Conservation (phyloP, 2,329 filamentous ascomycete genomes). For the Nectriaceae sp. region DNA sequence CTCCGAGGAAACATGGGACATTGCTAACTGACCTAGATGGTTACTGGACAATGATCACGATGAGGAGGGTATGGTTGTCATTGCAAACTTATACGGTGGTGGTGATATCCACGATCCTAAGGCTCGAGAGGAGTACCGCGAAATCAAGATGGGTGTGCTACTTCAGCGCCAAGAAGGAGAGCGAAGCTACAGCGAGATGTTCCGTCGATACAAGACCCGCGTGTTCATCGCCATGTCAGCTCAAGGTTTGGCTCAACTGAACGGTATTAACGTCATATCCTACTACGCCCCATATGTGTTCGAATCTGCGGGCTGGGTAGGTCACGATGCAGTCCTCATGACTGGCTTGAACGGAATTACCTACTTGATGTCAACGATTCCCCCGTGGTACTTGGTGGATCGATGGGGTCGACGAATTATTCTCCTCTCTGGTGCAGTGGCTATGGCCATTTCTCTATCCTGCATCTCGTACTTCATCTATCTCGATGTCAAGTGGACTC, state of each 20-base stretch:
- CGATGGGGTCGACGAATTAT: constrained; percentile 87
- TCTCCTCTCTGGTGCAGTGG: constrained; percentile 82
- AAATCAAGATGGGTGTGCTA: constrained; percentile 98
- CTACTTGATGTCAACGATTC: constrained; percentile 89
- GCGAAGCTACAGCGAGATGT: constrained; percentile 91
- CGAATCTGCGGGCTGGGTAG: constrained; percentile 93
- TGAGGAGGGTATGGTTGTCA: constrained; percentile 97
- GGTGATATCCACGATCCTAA: constrained; percentile 93
- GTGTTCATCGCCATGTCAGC: constrained; percentile 99
- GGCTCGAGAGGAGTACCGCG: constrained; percentile 92
- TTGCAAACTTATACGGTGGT: constrained; percentile 94
- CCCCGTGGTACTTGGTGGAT: constrained; percentile 97
- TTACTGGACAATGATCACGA: constrained; percentile 96
- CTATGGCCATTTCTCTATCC: constrained; percentile 87
- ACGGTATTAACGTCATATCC: constrained; percentile 99
- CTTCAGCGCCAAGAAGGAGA: constrained; percentile 94
- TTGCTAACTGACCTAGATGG: constrained; percentile 65
- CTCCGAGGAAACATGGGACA: constrained; percentile 1
- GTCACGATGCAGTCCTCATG: constrained; percentile 91
- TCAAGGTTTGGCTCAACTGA: constrained; percentile 91
- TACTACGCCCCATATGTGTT: constrained; percentile 98
- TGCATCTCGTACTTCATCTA: constrained; percentile 94
- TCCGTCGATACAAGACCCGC: constrained; percentile 84
- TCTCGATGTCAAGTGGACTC: constrained; percentile 77
- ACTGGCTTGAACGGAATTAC: constrained; percentile 92